These are phyloP conservation scores for Tuber aestivum DNA, from an alignment of 495 filamentous ascomycete species.

Conservation along the genomic window DNA sequence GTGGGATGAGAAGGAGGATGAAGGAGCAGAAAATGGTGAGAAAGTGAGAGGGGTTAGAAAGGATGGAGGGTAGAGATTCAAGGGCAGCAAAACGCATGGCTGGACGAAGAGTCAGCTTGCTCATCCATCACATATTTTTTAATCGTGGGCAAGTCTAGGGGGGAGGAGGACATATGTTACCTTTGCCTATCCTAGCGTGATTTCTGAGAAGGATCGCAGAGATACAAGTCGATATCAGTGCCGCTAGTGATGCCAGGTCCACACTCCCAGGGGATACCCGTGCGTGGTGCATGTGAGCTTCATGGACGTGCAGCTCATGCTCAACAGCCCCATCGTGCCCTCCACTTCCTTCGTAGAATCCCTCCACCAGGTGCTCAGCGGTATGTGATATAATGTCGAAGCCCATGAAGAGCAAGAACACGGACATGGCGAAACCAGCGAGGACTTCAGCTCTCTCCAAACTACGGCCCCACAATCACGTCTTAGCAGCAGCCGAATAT, in stretches of 20 bases:
- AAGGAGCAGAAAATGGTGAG: constrained; percentile 79
- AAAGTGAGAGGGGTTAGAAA: constrained; percentile 90
- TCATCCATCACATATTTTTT: not conserved
- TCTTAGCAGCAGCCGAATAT: not conserved
- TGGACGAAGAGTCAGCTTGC: constrained; percentile 7
- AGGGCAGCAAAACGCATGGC: constrained; percentile 72
- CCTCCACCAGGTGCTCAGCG: constrained; percentile 74
- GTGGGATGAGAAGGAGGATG: constrained; percentile 74
- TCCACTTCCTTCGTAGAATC: constrained; percentile 34
- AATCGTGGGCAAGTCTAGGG: not conserved
- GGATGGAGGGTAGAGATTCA: constrained; percentile 69
- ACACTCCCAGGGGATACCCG: constrained; percentile 67
- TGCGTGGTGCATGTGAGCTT: constrained; percentile 63
- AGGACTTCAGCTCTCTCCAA: constrained; percentile 87
- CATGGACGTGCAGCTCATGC: constrained; percentile 40
- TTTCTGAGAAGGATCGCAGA: constrained; percentile 84
- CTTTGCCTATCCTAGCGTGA: constrained; percentile 85
- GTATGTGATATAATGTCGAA: constrained; percentile 92
- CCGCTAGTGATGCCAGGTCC: constrained; percentile 74
- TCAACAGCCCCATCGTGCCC: constrained; percentile 50
- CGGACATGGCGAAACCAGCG: constrained; percentile 93
- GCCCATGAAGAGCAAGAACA: constrained; percentile 91
- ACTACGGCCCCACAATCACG: constrained; percentile 30
- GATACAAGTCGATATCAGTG: constrained; percentile 80
- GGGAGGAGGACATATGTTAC: constrained; percentile 42